phyloP scores from a whole-genome alignment of 495 filamentous ascomycete genomes.

The Sphaerosporella brunnea region DNA sequence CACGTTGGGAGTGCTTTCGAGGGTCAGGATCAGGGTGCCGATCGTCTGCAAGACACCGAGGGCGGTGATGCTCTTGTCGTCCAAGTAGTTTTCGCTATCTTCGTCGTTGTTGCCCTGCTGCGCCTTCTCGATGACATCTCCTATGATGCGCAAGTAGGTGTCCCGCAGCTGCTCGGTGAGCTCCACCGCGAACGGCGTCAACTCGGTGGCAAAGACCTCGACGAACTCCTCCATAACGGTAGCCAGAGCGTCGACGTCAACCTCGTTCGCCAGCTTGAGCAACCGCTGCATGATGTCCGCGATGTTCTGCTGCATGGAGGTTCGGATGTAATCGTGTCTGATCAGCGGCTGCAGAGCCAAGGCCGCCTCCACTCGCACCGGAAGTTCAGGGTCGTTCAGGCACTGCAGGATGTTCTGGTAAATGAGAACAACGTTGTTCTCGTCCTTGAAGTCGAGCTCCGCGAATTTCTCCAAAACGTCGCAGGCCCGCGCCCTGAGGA shows the following conservation, averaged over 20 bases:
- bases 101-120: slow-evolving; percentile 53
- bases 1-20: slow-evolving; percentile 92
- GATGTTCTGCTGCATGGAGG: slow-evolving; percentile 91
- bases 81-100: slow-evolving; percentile 71
- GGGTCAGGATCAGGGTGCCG: slow-evolving; percentile 84
- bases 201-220: slow-evolving; percentile 85
- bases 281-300: slow-evolving; percentile 99
- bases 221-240: slow-evolving; percentile 79
- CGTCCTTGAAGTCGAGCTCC: slow-evolving; percentile 85
- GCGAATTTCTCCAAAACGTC: slow-evolving; percentile 97
- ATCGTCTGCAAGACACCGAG: slow-evolving; percentile 94
- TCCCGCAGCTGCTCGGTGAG: slow-evolving; percentile 91
- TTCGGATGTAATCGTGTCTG: slow-evolving; percentile 80
- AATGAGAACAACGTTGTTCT: slow-evolving; percentile 80
- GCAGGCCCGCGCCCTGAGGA: slow-evolving; percentile 84
- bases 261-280: slow-evolving; percentile 64
- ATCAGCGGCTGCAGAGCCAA: slow-evolving; percentile 90
- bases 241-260: slow-evolving; percentile 36
- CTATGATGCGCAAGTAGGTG: slow-evolving; percentile 85
- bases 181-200: slow-evolving; percentile 96
- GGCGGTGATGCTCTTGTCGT: slow-evolving; percentile 96
- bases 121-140: slow-evolving; percentile 75
- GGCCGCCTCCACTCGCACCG: slow-evolving; percentile 85
- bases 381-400: slow-evolving; percentile 80
- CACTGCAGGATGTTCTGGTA: slow-evolving; percentile 94